A percentile compares a stretch with the other conserved stretches of the same genome.
phyloP scores from a whole-genome alignment of 1,284 basidiomycete species.

The Naganishia liquefaciens region DNA sequence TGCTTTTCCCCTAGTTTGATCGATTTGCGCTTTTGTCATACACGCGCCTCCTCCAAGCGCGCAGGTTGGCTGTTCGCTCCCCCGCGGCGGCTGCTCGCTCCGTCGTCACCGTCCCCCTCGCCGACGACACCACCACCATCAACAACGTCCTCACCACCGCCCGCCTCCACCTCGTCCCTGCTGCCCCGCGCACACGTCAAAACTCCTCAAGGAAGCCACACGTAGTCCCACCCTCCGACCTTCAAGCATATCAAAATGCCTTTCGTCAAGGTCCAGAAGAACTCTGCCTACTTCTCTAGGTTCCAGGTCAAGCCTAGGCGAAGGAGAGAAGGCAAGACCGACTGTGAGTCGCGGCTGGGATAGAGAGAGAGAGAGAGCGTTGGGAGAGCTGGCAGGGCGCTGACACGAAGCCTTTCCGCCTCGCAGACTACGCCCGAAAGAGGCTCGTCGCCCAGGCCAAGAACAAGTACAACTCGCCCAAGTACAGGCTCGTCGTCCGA shows the following conservation, averaged over 20 bases:
- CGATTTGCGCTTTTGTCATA: neutral
- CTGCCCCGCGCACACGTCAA: constrained; percentile 13
- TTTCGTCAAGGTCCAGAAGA: constrained; percentile 61
- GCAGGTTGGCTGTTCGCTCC: neutral
- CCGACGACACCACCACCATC: neutral
- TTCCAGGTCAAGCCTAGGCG: constrained; percentile 81
- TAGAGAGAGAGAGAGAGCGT: neutral
- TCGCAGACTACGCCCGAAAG: constrained; percentile 90
- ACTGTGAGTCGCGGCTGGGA: constrained; percentile 64
- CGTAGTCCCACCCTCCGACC: constrained; percentile 1
- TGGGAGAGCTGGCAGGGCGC: neutral
- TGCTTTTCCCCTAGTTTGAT: neutral
- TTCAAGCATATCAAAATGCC: constrained; percentile 51
- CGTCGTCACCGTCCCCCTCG: neutral
- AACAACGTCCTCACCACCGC: neutral
- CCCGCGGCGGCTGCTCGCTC: neutral
- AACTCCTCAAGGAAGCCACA: constrained; percentile 4
- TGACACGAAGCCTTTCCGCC: neutral
- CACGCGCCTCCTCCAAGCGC: neutral
- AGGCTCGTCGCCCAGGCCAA: constrained; percentile 95
- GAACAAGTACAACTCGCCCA: constrained; percentile 99
- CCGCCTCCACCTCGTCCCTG: neutral
- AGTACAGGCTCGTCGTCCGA: constrained; percentile 97
- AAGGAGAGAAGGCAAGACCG: constrained; percentile 95
- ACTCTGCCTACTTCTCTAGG: constrained; percentile 87